Conservation (phyloP, 345 rosid genomes). For the Brassica nigra region DNA sequence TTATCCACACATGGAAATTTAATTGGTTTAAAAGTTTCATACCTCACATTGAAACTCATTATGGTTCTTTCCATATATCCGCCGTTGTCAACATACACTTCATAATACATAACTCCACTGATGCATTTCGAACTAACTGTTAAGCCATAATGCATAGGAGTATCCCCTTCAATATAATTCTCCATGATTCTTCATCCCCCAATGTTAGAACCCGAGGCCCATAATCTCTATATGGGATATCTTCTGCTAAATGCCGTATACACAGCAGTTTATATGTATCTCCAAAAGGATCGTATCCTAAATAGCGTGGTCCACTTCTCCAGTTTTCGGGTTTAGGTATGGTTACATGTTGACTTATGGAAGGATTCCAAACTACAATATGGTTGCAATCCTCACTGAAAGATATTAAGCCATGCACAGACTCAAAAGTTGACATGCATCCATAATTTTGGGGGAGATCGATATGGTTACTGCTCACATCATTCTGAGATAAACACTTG, state of each 20-base stretch:
- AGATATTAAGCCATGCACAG: not conserved
- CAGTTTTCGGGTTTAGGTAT: not conserved
- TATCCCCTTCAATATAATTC: not conserved
- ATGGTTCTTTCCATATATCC: not conserved
- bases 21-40: not conserved
- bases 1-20: not conserved
- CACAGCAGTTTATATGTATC: not conserved
- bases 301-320: not conserved
- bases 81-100: not conserved
- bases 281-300: not conserved
- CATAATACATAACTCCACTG: not conserved
- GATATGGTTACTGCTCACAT: not conserved
- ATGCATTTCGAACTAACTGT: not conserved
- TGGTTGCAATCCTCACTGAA: not conserved
- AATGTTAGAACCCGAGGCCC: not conserved
- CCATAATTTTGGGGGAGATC: not conserved
- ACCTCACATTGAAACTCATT: not conserved
- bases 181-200: not conserved
- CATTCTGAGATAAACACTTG: not conserved
- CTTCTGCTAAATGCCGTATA: not conserved
- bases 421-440: not conserved
- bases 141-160: not conserved
- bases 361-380: not conserved
- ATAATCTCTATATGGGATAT: not conserved
- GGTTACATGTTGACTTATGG: not conserved